Evolutionary conservation across 2,329 filamentous ascomycete genomes (phyloP), one percentile per base, ranked within the genome.

Genomic region (Taxawa tesnikishii): DNA sequence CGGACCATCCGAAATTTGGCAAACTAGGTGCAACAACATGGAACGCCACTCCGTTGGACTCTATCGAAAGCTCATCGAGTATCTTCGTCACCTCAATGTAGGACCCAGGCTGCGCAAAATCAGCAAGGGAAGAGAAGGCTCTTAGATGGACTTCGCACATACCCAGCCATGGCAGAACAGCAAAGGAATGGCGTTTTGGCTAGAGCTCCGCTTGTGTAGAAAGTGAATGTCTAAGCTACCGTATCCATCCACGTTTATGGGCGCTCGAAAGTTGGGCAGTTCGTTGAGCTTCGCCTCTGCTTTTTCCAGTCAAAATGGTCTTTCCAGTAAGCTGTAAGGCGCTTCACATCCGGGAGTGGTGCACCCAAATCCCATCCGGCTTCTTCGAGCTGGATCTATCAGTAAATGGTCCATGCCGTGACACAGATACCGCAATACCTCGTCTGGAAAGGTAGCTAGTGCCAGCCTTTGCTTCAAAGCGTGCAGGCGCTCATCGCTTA

Each of bases 81-180:
- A 83, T 56, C 45, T 79, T 81, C 13, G 58, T 54, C 2, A 73
- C 74, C 53, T 83, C 78, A 28, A 79, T 48, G 47, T 80, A 82
- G 40, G 69, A 76, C 1, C 79, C 79, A 0, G 79, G 79, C 71
- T 35, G 19, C 8, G 8, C n/a, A n/a, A n/a, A n/a, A n/a, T n/a
- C n/a, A n/a, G n/a, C n/a, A n/a, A n/a, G n/a, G n/a, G n/a, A n/a
- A n/a, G n/a, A n/a, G n/a, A n/a, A n/a, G n/a, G n/a, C n/a, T n/a
- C n/a, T n/a, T n/a, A n/a, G n/a, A n/a, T n/a, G n/a, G n/a, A n/a
- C n/a, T n/a, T n/a, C n/a, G n/a, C n/a, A 21, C 15, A 31, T 35
- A 32, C 36, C 49, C 65, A 81, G 10, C 76, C 75, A 47, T 82
- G 77, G n/a, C 65, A 61, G 48, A 83, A 81, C 1, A 83, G 49